A percentile compares a stretch with the other conserved stretches of the same genome.
phyloP scores from a whole-genome alignment of 1,139 yeast species.

The Candida labiduridarum region DNA sequence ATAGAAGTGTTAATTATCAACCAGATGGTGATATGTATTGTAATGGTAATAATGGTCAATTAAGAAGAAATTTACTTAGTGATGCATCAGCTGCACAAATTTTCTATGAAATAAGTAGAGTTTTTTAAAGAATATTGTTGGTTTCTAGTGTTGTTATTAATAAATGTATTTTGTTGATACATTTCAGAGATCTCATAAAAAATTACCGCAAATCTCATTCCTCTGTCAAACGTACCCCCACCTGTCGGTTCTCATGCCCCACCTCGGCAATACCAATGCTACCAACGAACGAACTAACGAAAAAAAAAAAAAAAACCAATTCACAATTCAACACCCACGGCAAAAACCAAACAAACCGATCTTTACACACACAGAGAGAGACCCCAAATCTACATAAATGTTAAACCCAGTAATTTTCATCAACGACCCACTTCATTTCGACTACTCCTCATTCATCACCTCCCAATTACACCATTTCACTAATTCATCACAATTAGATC shows the following conservation, averaged over 20 bases:
- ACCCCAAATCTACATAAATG: conserved; percentile 5
- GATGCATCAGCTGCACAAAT: conserved; percentile 31
- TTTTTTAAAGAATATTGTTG: neutral
- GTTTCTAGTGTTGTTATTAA: neutral
- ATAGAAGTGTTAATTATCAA: conserved; percentile 4
- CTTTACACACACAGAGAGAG: neutral
- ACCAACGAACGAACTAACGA: too few species aligned
- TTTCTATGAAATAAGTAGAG: conserved; percentile 19
- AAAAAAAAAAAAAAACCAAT: too few species aligned
- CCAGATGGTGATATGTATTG: conserved; percentile 18
- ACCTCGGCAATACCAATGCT: too few species aligned
- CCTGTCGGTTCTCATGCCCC: too few species aligned
- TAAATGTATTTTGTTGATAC: neutral
- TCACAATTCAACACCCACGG: too few species aligned
- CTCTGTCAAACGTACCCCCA: too few species aligned
- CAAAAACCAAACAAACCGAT: too few species aligned
- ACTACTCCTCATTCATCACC: conserved; percentile 27
- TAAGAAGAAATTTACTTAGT: conserved; percentile 22
- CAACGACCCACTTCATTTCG: conserved; percentile 24
- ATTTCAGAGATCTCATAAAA: neutral
- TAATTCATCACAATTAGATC: conserved; percentile 20
- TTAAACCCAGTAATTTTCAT: conserved; percentile 25
- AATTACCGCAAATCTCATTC: neutral
- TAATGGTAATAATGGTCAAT: conserved; percentile 13
- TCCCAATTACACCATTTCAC: neutral